Percentiles rank a stretch among this genome's conserved stretches.
phyloP scores from a whole-genome alignment of 2,329 filamentous ascomycete genomes.

The Ascochyta clinopodiicola region DNA sequence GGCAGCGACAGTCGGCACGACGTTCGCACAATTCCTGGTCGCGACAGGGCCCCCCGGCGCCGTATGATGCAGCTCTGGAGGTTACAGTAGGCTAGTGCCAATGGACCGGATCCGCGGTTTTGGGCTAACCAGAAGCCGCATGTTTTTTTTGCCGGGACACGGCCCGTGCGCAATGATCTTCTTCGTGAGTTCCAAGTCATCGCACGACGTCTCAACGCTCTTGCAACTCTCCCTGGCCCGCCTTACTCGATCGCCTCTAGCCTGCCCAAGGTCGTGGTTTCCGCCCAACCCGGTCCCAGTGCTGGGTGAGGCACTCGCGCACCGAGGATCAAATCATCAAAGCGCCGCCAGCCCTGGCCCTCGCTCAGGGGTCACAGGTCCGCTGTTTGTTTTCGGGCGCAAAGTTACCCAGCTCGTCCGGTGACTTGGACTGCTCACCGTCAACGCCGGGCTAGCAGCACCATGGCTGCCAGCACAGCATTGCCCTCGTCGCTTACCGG shows the following conservation, averaged over 20 bases:
- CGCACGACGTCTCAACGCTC: conserved; percentile 42
- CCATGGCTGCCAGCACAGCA: conserved; percentile 41
- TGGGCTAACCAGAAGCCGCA: conserved; percentile 32
- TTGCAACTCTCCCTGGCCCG: conserved; percentile 38
- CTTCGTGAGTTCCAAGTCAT: conserved; percentile 44
- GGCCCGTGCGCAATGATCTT: conserved; percentile 44
- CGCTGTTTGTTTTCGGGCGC: conserved; percentile 28
- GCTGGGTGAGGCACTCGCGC: conserved; percentile 20
- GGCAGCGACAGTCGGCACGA: conserved; percentile 33
- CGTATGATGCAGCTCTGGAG: conserved; percentile 11
- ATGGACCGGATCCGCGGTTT: conserved; percentile 38
- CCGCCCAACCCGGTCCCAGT: conserved; percentile 41
- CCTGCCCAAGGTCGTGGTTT: conserved; percentile 44
- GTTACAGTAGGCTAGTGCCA: conserved; percentile 25
- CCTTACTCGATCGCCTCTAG: conserved; percentile 43
- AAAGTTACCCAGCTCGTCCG: conserved; percentile 31
- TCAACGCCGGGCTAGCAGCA: conserved; percentile 27
- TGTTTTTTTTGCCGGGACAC: conserved; percentile 29
- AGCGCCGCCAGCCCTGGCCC: conserved; percentile 44
- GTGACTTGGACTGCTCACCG: conserved; percentile 38
- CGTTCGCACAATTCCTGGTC: conserved; percentile 31
- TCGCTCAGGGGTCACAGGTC: conserved; percentile 42
- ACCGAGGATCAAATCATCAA: conserved; percentile 32
- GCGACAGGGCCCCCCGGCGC: conserved; percentile 25
- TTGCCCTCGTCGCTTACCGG: conserved; percentile 25